phyloP scores from a whole-genome alignment of 2,329 filamentous ascomycete species.

The Paramyrothecium roridum region DNA sequence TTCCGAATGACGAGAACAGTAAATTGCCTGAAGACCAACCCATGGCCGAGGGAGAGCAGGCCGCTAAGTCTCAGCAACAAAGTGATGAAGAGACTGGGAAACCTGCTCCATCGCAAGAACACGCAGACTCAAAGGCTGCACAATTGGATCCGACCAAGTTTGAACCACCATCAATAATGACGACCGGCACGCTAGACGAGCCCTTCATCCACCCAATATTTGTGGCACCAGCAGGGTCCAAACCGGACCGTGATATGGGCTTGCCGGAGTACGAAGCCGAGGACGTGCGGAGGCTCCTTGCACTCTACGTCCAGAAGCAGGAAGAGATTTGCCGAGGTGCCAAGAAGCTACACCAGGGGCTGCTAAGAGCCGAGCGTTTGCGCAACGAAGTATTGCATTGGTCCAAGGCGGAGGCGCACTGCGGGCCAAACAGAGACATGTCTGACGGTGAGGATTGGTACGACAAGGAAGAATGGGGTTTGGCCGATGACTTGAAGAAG shows the following conservation, averaged over 20 bases:
- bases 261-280: slow-evolving; percentile 73
- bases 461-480: slow-evolving; percentile 74
- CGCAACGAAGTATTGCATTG: slow-evolving; percentile 70
- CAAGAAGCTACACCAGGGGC: slow-evolving; percentile 63
- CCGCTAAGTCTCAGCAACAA: not conserved
- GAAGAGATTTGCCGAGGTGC: slow-evolving; percentile 76
- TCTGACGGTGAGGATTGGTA: slow-evolving; percentile 90
- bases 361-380: slow-evolving; percentile 70
- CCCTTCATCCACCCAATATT: slow-evolving; percentile 74
- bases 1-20: not conserved
- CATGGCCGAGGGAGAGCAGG: not conserved
- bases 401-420: slow-evolving; percentile 76
- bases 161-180: not conserved
- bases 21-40: not conserved
- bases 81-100: not conserved
- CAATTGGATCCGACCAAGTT: not conserved
- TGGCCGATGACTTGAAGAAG: slow-evolving; percentile 74
- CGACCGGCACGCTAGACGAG: slow-evolving; percentile 28
- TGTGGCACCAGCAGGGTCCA: slow-evolving; percentile 57
- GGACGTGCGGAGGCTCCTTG: slow-evolving; percentile 69
- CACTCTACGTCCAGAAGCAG: slow-evolving; percentile 80
- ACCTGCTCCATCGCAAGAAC: slow-evolving; percentile 12
- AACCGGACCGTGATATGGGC: slow-evolving; percentile 67
- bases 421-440: slow-evolving; percentile 65
- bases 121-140: not conserved